Evolutionary conservation across 441 rosid species (phyloP), one percentile per base, ranked within the genome.

Genomic region (Omphalea diandra): DNA sequence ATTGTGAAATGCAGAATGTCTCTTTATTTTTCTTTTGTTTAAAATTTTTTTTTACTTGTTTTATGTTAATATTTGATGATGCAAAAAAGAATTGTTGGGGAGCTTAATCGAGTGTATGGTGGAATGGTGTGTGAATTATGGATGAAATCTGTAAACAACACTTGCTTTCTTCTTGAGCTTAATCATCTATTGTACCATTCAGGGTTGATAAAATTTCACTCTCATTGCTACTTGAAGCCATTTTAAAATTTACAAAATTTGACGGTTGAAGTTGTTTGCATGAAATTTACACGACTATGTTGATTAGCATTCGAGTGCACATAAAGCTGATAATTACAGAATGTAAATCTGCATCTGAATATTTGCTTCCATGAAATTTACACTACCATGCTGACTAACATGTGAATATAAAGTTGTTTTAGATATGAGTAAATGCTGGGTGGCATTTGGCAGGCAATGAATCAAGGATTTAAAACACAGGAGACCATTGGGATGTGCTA

Each of bases 1-100:
- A 73, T 54, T 72, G 43, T 53, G 63, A 41, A 63, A 41, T n/a
- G 7, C 38, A 26, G 31, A 62, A 38, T 38, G 20, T 44, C 20
- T 56, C 9, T 56, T 56, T 12, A 56, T 27, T 3, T 17, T 15
- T 17, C 18, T 31, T 5, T 52, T 56, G n/a, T n/a, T n/a, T n/a
- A n/a, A n/a, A n/a, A 29, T 12, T 29, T 27, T 3, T 17, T 15
- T 17, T 17, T 31, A 15, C 15, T 52, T 56, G 20, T 56, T 52
- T 1, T 4, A 33, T 67, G 60, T 18, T 24, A 17, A 27, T 40
- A 1, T 29, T 15, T 26, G 1, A 31, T 56, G 20, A 6, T 31
- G n/a, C 5, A 27, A 29, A 14, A 7, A 17, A 26, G 60, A 50
- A 11, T 67, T 67, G 2, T 18, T 65, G 56, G 1, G 54, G 18